phyloP scores from a whole-genome alignment of 352 stramenopile species.

The Phytopythium vexans region DNA sequence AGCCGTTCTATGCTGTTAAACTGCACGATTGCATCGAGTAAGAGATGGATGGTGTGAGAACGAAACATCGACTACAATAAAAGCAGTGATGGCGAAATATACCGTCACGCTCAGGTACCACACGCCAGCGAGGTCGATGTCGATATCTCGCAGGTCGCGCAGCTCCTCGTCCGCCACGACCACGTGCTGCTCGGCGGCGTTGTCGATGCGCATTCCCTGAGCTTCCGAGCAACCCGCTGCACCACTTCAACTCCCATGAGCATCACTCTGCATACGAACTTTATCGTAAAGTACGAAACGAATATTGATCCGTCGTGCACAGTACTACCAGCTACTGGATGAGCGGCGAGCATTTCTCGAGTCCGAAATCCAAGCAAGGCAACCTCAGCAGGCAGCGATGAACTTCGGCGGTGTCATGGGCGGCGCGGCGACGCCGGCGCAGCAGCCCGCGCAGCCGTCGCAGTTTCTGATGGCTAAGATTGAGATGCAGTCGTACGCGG shows the following conservation, averaged over 20 bases:
- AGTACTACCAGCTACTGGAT: no score
- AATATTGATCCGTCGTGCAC: no score
- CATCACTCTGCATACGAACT: no score
- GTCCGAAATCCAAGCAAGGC: no score
- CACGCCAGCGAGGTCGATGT: constrained; percentile 9
- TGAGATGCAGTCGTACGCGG: constrained; percentile 89
- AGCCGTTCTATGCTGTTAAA: constrained; percentile 58
- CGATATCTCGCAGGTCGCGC: constrained; percentile 19
- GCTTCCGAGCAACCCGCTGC: not conserved
- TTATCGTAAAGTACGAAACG: no score
- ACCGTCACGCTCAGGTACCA: constrained; percentile 70
- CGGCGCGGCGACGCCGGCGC: constrained; percentile 31
- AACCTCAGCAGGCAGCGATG: constrained; percentile 31
- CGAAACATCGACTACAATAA: no score
- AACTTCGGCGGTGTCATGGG: constrained; percentile 80
- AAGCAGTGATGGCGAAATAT: no score
- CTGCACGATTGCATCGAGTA: no score
- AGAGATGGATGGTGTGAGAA: no score
- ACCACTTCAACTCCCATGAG: not conserved
- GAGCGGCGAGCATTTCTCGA: no score
- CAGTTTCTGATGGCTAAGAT: constrained; percentile 89
- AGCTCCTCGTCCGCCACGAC: constrained; percentile 60
- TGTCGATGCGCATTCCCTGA: constrained; percentile 36
- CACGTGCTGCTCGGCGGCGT: constrained; percentile 33
- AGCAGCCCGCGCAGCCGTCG: constrained; percentile 63